Conservation (phyloP, 805 yeast species). For the Hanseniaspora occidentalis region DNA sequence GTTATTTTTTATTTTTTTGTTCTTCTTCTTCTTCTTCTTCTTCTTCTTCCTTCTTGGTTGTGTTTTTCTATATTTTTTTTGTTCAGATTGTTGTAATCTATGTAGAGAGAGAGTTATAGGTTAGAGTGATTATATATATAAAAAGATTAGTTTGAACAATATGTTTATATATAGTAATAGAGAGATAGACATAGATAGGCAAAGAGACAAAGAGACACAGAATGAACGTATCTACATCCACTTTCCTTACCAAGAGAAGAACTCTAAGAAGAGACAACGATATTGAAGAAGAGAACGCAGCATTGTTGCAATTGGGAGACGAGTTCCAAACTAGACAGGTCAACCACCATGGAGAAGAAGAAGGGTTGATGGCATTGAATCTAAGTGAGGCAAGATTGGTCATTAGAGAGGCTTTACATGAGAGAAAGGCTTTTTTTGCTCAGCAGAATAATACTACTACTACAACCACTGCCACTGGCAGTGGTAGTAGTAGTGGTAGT, state of each 20-base stretch:
- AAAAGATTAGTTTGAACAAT: too few species aligned
- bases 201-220: constrained; percentile 2
- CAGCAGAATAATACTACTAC: constrained; percentile 25
- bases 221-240: constrained; percentile 85
- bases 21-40: background rate
- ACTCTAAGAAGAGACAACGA: constrained; percentile 36
- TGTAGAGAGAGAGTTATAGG: too few species aligned
- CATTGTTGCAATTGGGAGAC: constrained; percentile 77
- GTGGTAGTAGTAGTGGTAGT: constrained; percentile 3
- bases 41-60: background rate
- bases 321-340: constrained; percentile 77
- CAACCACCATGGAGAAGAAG: constrained; percentile 68
- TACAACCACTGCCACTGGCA: constrained; percentile 18
- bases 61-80: background rate
- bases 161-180: too few species aligned
- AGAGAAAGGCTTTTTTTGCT: constrained; percentile 46
- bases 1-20: too few species aligned
- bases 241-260: constrained; percentile 75
- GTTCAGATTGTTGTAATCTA: background rate
- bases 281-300: constrained; percentile 88
- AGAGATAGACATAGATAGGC: background rate
- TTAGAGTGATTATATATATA: too few species aligned
- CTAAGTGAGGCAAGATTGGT: constrained; percentile 81
- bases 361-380: constrained; percentile 72
- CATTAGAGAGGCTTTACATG: constrained; percentile 80